A percentile compares a stretch with the other conserved stretches of the same genome.
phyloP scores from a whole-genome alignment of 352 stramenopile species.

The Aphanomyces euteiches region DNA sequence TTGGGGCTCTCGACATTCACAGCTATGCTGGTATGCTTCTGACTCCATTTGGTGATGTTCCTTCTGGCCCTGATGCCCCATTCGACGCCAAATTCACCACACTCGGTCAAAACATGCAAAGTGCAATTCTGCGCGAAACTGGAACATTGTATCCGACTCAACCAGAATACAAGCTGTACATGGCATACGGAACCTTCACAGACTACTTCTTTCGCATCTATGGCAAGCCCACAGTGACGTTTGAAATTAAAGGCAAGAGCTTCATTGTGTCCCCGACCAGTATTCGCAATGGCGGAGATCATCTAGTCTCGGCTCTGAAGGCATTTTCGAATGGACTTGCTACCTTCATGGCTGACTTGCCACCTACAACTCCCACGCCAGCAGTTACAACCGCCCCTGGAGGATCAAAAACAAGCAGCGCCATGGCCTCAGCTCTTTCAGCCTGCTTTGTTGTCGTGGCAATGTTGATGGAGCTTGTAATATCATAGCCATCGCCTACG shows the following conservation, averaged over 20 bases:
- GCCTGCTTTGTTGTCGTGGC: no score
- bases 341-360: constrained; percentile 10
- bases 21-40: constrained; percentile 36
- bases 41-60: constrained; percentile 36
- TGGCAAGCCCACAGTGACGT: constrained; percentile 36
- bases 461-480: no score
- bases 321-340: constrained; percentile 12
- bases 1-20: constrained; percentile 37
- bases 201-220: constrained; percentile 40
- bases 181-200: constrained; percentile 39
- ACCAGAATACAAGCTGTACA: constrained; percentile 34
- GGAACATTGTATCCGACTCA: constrained; percentile 33
- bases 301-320: background rate
- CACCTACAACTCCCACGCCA: background rate
- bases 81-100: constrained; percentile 36
- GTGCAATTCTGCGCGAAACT: constrained; percentile 34
- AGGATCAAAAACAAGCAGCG: no score
- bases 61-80: constrained; percentile 26
- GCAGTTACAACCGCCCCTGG: background rate
- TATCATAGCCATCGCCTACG: no score
- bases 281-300: background rate
- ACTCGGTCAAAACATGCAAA: constrained; percentile 35
- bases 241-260: constrained; percentile 38
- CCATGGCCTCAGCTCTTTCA: no score
- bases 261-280: constrained; percentile 28